A percentile compares a stretch with the other conserved stretches of the same genome.
These are phyloP conservation scores for Diaporthe humulicola DNA, from an alignment of 2,329 filamentous ascomycete genomes.

Conservation along the genomic window DNA sequence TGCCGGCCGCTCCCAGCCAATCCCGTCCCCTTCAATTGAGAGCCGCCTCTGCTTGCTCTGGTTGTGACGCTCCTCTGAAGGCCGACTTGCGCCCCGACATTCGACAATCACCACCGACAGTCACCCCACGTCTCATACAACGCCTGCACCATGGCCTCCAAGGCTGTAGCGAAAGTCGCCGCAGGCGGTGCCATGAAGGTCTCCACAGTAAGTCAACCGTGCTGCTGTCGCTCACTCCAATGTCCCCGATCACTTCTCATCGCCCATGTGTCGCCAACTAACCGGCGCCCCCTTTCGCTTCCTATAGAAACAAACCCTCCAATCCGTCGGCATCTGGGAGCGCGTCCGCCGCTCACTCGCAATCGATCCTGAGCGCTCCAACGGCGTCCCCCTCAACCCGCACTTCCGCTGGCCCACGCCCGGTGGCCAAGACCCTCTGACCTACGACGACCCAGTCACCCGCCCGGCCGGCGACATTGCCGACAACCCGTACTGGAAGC, in stretches of 20 bases:
- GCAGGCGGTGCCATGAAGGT: conserved; percentile 68
- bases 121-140: conserved; percentile 26
- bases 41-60: conserved; percentile 16
- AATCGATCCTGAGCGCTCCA: conserved; percentile 89
- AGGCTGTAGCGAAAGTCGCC: conserved; percentile 69
- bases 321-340: conserved; percentile 92
- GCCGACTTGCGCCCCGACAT: conserved; percentile 35
- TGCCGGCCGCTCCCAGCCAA: conserved; percentile 30
- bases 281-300: conserved; percentile 38
- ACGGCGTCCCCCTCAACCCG: conserved; percentile 92
- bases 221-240: conserved; percentile 39
- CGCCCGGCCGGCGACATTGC: conserved; percentile 88
- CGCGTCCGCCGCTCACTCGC: conserved; percentile 81
- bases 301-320: conserved; percentile 91
- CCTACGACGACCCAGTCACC: conserved; percentile 87
- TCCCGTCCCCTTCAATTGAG: conserved; percentile 29
- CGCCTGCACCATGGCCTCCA: conserved; percentile 69
- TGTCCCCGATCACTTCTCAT: not conserved
- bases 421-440: conserved; percentile 76
- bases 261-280: conserved; percentile 4
- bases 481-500: conserved; percentile 97
- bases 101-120: conserved; percentile 39
- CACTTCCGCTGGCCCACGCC: conserved; percentile 91
- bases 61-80: conserved; percentile 24
- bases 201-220: conserved; percentile 65